phyloP scores from a whole-genome alignment of 352 stramenopile genomes.

The Phytophthora lateralis region DNA sequence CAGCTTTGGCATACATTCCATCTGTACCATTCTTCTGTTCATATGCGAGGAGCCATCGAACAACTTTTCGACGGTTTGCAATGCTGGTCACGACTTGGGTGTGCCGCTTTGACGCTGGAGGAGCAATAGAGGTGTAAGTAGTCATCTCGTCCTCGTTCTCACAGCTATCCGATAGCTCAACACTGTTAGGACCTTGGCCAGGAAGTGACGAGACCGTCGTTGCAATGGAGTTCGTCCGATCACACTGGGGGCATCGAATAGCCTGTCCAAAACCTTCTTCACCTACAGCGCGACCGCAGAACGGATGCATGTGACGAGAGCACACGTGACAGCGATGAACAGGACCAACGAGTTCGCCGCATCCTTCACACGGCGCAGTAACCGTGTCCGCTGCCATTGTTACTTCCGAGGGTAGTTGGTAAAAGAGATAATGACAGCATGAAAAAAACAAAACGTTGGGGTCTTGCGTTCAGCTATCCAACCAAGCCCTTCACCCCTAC shows the following conservation, averaged over 20 bases:
- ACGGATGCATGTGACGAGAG: not conserved
- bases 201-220: too few relatives aligned
- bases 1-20: not conserved
- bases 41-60: not conserved
- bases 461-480: not conserved
- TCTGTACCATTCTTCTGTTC: not conserved
- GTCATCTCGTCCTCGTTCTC: too few relatives aligned
- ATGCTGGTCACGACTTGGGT: not conserved
- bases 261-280: not conserved
- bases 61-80: not conserved
- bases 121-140: too few relatives aligned
- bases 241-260: not conserved
- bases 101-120: too few relatives aligned
- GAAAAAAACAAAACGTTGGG: not conserved
- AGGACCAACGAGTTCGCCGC: not conserved
- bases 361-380: not conserved
- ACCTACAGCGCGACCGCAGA: not conserved
- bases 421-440: not conserved
- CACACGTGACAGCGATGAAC: not conserved
- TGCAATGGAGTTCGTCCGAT: too few relatives aligned
- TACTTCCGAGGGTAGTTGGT: not conserved
- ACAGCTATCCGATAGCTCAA: too few relatives aligned
- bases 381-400: not conserved
- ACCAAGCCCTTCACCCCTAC: not conserved
- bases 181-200: too few relatives aligned